Conservation (phyloP, 805 yeast species). For the Schizosaccharomyces cryophilus region DNA sequence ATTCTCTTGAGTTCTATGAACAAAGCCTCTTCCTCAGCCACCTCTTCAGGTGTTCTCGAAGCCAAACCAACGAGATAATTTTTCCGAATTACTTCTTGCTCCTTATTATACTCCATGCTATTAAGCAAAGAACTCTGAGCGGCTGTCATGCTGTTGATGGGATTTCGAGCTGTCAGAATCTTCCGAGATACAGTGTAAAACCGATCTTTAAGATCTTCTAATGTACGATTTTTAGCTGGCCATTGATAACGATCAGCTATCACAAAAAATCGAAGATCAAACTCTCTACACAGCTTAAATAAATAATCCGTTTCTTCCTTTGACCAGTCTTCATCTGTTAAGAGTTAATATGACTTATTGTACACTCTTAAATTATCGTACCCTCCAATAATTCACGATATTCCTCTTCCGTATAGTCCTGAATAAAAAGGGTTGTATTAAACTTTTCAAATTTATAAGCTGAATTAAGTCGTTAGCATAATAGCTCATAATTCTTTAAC, state of each 20-base stretch:
- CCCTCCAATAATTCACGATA: constrained; percentile 18
- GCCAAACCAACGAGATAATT: constrained; percentile 52
- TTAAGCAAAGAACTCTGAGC: constrained; percentile 32
- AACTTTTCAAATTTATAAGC: constrained; percentile 54
- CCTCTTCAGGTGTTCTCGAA: constrained; percentile 78
- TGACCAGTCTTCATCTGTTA: constrained; percentile 36
- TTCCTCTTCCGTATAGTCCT: constrained; percentile 38
- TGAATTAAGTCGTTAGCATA: constrained; percentile 8
- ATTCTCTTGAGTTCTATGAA: constrained; percentile 81
- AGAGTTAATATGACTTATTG: constrained; percentile 11
- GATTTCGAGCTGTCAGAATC: constrained; percentile 22
- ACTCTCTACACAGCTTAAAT: constrained; percentile 33
- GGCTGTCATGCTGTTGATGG: constrained; percentile 17
- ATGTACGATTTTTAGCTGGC: constrained; percentile 17
- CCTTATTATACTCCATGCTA: constrained; percentile 41
- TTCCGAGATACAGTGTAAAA: constrained; percentile 46
- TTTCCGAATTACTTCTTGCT: constrained; percentile 56
- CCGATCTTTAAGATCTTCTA: constrained; percentile 67
- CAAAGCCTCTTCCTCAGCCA: constrained; percentile 89
- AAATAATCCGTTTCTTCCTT: constrained; percentile 55
- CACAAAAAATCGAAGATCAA: constrained; percentile 47
- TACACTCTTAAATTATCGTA: background rate
- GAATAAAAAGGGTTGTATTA: constrained; percentile 44
- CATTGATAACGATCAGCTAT: constrained; percentile 35
- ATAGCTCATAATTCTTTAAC: too few species aligned